phyloP scores from a whole-genome alignment of 352 stramenopile genomes.

The Globisporangium rhizosaccharum region DNA sequence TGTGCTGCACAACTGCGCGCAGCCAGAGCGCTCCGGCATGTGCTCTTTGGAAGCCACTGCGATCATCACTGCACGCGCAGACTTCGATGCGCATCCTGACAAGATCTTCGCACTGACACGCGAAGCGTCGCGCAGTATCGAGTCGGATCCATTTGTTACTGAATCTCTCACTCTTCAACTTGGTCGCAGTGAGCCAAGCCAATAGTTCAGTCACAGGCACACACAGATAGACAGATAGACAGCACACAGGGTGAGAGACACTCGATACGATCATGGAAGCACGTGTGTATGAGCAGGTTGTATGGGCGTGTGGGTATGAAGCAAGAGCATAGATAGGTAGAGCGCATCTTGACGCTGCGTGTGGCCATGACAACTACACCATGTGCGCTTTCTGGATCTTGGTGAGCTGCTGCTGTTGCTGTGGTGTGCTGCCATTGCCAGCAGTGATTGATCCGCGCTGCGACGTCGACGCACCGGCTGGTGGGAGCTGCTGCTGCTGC shows the following conservation, averaged over 20 bases:
- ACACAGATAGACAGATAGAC: too few species aligned
- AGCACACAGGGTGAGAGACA: too few species aligned
- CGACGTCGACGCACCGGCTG: conserved; percentile 4
- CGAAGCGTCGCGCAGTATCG: not conserved
- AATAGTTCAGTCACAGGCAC: too few species aligned
- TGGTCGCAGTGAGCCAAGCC: not conserved
- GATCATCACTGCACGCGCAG: not conserved
- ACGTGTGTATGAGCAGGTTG: too few species aligned
- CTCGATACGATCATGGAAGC: too few species aligned
- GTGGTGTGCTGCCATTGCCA: conserved; percentile 5
- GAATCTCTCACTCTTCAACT: not conserved
- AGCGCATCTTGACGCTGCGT: too few species aligned
- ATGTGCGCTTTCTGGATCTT: not conserved
- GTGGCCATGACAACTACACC: not conserved
- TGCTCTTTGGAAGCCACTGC: not conserved
- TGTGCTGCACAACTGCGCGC: not conserved
- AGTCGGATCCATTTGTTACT: not conserved
- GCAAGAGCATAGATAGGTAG: too few species aligned
- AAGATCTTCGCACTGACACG: not conserved
- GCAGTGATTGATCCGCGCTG: not conserved
- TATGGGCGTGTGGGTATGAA: too few species aligned
- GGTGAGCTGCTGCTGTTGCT: conserved; percentile 12
- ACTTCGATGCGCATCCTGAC: not conserved
- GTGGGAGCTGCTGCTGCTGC: conserved; percentile 15
- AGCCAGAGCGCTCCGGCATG: not conserved